Evolutionary conservation across 345 rosid genomes (phyloP).

Genomic region (Tarenaya hassleriana): DNA sequence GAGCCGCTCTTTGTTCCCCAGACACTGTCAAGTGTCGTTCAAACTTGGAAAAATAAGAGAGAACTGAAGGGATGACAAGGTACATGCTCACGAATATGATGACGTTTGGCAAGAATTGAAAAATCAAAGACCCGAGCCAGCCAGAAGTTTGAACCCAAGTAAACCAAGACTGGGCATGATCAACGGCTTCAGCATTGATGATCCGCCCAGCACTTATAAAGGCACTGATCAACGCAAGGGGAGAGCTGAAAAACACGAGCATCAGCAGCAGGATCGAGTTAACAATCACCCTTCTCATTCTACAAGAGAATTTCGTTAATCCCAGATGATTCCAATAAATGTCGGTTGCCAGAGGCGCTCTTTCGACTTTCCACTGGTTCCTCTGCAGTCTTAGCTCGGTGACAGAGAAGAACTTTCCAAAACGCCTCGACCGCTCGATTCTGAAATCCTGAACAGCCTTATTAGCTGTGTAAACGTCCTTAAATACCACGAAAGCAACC

Average conservation of each 20-base stretch:
- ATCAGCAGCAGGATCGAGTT: conserved; percentile 74
- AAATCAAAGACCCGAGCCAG: conserved; percentile 86
- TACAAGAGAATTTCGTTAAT: conserved; percentile 61
- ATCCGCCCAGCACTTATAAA: conserved; percentile 78
- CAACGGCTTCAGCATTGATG: conserved; percentile 89
- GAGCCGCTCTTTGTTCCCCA: conserved; percentile 91
- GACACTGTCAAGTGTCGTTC: conserved; percentile 85
- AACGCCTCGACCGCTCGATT: conserved; percentile 67
- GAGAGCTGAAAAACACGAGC: conserved; percentile 90
- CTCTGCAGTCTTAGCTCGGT: conserved; percentile 80
- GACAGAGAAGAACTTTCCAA: conserved; percentile 82
- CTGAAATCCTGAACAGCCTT: conserved; percentile 83
- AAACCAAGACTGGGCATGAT: conserved; percentile 83
- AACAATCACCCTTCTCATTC: conserved; percentile 63
- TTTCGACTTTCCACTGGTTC: conserved; percentile 96
- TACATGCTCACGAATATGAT: conserved; percentile 93
- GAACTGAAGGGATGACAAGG: conserved; percentile 80
- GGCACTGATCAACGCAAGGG: conserved; percentile 82
- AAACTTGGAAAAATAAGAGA: conserved; percentile 87
- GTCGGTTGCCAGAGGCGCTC: conserved; percentile 93
- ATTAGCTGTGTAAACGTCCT: conserved; percentile 91
- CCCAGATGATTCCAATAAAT: conserved; percentile 98
- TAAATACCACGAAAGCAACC: conserved; percentile 84
- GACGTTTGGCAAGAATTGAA: conserved; percentile 91
- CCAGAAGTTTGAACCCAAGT: conserved; percentile 88